phyloP scores from a whole-genome alignment of 2,329 filamentous ascomycete genomes.

The Colletotrichum musicola region DNA sequence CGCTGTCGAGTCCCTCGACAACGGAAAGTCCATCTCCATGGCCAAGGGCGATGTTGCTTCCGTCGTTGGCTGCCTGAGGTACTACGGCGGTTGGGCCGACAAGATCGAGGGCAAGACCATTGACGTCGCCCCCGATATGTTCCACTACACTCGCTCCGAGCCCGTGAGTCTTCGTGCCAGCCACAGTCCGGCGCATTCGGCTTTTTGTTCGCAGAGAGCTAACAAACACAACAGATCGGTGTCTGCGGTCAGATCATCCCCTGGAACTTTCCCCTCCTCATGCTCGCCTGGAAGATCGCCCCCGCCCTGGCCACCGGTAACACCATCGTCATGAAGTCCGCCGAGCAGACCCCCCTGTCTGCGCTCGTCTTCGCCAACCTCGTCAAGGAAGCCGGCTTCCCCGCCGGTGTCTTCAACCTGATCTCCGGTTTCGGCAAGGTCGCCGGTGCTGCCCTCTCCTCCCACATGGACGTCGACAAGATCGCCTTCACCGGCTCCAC shows the following conservation, averaged over 20 bases:
- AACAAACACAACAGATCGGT: constrained; percentile 63
- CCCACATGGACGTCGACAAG: constrained; percentile 87
- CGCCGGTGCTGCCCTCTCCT: constrained; percentile 80
- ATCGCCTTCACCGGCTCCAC: constrained; percentile 86
- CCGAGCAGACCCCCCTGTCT: constrained; percentile 81
- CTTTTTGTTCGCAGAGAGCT: neutral
- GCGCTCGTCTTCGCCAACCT: constrained; percentile 74
- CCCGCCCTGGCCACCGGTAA: constrained; percentile 81
- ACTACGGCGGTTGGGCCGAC: constrained; percentile 85
- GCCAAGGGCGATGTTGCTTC: constrained; percentile 80
- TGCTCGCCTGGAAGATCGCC: constrained; percentile 86
- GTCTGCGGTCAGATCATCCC: constrained; percentile 91
- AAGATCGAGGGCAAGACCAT: constrained; percentile 92
- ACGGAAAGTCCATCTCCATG: constrained; percentile 84
- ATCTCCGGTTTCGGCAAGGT: constrained; percentile 83
- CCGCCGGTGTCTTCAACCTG: constrained; percentile 81
- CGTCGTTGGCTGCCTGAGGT: constrained; percentile 77
- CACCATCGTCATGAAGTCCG: constrained; percentile 79
- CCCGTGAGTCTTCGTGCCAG: constrained; percentile 62
- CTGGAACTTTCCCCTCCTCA: constrained; percentile 88
- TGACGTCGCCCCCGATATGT: constrained; percentile 81
- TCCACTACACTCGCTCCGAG: constrained; percentile 87
- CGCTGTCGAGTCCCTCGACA: constrained; percentile 88
- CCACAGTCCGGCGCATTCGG: neutral
- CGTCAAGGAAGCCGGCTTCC: constrained; percentile 83